Evolutionary conservation across 768 basidiomycete genomes (phyloP).

Genomic region (Cubamyces sp.): DNA sequence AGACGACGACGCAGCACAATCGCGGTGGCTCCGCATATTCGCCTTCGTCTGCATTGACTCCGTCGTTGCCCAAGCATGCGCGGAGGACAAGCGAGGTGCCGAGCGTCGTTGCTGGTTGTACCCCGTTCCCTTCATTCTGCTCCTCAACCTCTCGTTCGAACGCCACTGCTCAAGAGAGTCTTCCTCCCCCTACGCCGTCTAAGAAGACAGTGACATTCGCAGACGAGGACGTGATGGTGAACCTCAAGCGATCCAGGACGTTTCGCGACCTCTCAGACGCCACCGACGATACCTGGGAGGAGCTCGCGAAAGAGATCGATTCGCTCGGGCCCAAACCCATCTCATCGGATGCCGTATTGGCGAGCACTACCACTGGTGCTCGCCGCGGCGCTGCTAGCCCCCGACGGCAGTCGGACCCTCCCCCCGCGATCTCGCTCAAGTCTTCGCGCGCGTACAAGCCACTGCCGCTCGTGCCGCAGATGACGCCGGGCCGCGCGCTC

Average conservation of each 20-base stretch:
- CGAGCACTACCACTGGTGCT: neutral
- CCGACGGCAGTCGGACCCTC: neutral
- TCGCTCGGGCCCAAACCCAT: neutral
- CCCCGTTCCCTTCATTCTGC: neutral
- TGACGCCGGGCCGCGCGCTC: neutral
- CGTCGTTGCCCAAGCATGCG: neutral
- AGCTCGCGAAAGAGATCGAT: neutral
- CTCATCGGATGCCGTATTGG: neutral
- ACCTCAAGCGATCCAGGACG: neutral
- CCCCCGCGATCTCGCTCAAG: neutral
- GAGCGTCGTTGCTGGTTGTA: neutral
- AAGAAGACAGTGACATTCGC: constrained; percentile 15
- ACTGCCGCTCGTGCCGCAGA: neutral
- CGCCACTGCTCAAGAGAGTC: neutral
- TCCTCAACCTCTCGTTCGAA: neutral
- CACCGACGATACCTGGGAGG: neutral
- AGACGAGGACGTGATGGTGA: neutral
- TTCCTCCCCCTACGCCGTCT: neutral
- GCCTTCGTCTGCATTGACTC: neutral
- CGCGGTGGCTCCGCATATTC: neutral
- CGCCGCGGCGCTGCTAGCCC: neutral
- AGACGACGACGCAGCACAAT: constrained; percentile 6
- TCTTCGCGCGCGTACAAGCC: neutral
- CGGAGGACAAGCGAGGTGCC: neutral
- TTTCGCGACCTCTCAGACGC: neutral